Percentiles rank a stretch among this genome's conserved stretches.
Evolutionary conservation across 2,329 filamentous ascomycete species (phyloP).

Genomic region (Pyrenochaeta sp.): DNA sequence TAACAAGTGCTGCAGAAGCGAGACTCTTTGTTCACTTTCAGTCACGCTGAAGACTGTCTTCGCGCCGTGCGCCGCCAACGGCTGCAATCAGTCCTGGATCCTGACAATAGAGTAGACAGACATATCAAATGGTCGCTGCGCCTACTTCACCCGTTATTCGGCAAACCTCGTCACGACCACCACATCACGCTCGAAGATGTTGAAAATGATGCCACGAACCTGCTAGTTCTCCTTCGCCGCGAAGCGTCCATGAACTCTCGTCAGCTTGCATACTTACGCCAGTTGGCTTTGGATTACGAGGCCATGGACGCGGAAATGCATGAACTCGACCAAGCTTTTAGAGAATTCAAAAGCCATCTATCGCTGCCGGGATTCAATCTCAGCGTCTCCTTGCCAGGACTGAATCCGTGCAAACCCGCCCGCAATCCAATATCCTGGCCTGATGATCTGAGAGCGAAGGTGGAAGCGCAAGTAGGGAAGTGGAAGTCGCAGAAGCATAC

Average conservation of each 20-base stretch:
- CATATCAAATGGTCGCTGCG: constrained; percentile 34
- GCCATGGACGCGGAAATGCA: constrained; percentile 25
- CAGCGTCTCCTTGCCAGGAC: constrained; percentile 1
- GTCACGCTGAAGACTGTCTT: constrained; percentile 38
- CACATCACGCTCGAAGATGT: constrained; percentile 14
- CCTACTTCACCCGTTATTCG: constrained; percentile 32
- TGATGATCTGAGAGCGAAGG: constrained; percentile 17
- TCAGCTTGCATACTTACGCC: constrained; percentile 25
- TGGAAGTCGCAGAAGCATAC: constrained; percentile 32
- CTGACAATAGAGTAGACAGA: constrained; percentile 15
- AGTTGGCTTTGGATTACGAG: constrained; percentile 28
- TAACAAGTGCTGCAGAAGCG: constrained; percentile 14
- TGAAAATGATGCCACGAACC: constrained; percentile 29
- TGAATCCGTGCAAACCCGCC: constrained; percentile 8
- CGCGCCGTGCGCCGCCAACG: constrained; percentile 36
- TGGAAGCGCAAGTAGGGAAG: constrained; percentile 27
- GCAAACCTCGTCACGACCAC: constrained; percentile 16
- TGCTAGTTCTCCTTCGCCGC: constrained; percentile 35
- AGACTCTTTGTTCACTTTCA: constrained; percentile 28
- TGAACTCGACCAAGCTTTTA: constrained; percentile 10
- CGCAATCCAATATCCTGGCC: constrained; percentile 36
- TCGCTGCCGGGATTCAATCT: constrained; percentile 11
- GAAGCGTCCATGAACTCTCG: constrained; percentile 24
- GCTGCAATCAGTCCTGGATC: constrained; percentile 25
- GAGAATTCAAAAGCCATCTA: constrained; percentile 25